phyloP scores from a whole-genome alignment of 2,329 filamentous ascomycete genomes.

The Basipetospora chlamydospora region DNA sequence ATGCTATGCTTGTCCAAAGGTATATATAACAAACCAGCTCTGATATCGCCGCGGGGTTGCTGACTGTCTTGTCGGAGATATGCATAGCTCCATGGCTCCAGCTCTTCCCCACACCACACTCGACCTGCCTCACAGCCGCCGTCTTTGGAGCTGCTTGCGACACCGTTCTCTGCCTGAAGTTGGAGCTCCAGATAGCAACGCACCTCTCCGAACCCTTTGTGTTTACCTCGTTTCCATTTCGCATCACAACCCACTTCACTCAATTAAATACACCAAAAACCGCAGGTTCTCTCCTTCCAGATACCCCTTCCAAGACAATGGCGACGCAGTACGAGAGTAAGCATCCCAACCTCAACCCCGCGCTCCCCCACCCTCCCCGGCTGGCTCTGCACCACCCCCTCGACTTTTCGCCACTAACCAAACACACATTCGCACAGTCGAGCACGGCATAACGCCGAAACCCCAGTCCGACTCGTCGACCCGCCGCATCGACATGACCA shows the following conservation, averaged over 20 bases:
- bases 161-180: slow-evolving; percentile 3
- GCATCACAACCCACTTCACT: too few species aligned
- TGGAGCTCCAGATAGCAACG: background rate
- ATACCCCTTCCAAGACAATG: slow-evolving; percentile 20
- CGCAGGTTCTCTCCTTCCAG: background rate
- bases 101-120: background rate
- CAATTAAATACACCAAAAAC: too few species aligned
- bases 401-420: slow-evolving; percentile 6
- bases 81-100: background rate
- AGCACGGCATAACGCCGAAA: slow-evolving; percentile 26
- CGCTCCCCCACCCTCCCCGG: too few species aligned
- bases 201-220: background rate
- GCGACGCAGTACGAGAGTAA: slow-evolving; percentile 43
- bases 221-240: too few species aligned
- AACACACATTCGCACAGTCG: slow-evolving; percentile 28
- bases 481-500: slow-evolving; percentile 49
- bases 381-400: slow-evolving; percentile 5
- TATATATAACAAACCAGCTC: too few species aligned
- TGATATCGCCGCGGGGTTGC: too few species aligned
- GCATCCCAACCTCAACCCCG: background rate
- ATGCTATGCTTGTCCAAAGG: too few species aligned
- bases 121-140: background rate
- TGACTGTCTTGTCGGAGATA: too few species aligned
- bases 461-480: slow-evolving; percentile 14
- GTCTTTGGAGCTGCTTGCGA: slow-evolving; percentile 1